Evolutionary conservation across 2,329 filamentous ascomycete species (phyloP).

Genomic region (Ceratocystis cubensis): DNA sequence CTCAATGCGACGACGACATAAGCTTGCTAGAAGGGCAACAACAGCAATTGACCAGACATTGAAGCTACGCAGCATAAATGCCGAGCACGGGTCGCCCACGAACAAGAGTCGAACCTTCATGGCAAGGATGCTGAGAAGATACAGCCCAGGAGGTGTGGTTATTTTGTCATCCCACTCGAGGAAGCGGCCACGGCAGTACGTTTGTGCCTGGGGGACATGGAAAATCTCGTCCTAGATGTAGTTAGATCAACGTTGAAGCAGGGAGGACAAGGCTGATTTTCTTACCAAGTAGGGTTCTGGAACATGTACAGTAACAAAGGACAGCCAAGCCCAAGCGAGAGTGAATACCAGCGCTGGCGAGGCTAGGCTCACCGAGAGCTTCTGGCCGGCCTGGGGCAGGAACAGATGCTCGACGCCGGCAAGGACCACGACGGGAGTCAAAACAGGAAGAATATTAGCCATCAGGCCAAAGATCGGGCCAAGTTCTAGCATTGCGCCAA

Average conservation of each 20-base stretch:
- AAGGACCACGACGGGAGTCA: background rate
- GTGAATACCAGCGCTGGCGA: slow-evolving; percentile 24
- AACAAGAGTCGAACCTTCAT: slow-evolving; percentile 9
- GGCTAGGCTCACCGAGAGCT: slow-evolving; percentile 4
- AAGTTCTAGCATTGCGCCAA: background rate
- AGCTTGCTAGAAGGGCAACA: slow-evolving; percentile 35
- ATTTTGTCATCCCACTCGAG: slow-evolving; percentile 88
- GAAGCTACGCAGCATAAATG: slow-evolving; percentile 36
- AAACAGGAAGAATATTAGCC: slow-evolving; percentile 2
- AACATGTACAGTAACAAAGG: slow-evolving; percentile 31
- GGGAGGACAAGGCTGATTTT: background rate
- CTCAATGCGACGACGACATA: slow-evolving; percentile 43
- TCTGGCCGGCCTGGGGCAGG: slow-evolving; percentile 5
- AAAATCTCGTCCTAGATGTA: slow-evolving; percentile 63
- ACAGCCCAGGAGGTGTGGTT: slow-evolving; percentile 86
- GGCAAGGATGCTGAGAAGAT: slow-evolving; percentile 29
- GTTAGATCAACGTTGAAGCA: background rate
- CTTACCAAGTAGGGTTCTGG: slow-evolving; percentile 44
- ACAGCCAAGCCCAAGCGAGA: slow-evolving; percentile 30
- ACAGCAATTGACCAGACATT: slow-evolving; percentile 36
- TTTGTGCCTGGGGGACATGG: slow-evolving; percentile 81
- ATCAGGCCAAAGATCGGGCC: background rate
- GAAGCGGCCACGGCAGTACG: slow-evolving; percentile 66
- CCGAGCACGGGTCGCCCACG: slow-evolving; percentile 27
- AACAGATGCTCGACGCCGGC: slow-evolving; percentile 20